These are phyloP conservation scores for Tolypocladium ovalisporum DNA, from an alignment of 2,329 filamentous ascomycete genomes.

Conservation along the genomic window DNA sequence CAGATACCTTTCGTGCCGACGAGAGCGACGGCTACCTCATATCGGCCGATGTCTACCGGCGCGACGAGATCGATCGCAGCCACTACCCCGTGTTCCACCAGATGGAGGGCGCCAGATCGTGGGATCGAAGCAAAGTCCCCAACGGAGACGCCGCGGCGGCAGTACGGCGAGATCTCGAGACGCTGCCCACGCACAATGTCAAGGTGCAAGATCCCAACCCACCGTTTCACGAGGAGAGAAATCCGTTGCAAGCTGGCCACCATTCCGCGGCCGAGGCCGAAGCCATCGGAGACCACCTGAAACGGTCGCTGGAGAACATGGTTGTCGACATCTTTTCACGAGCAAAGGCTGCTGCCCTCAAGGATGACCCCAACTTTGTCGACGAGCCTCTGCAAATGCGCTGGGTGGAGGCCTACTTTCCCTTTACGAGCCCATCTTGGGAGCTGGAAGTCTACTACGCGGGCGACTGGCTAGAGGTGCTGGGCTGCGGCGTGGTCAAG, in stretches of 20 bases:
- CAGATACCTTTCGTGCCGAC: slow-evolving; percentile 66
- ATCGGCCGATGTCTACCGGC: slow-evolving; percentile 86
- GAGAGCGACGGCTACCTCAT: slow-evolving; percentile 74
- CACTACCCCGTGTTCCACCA: slow-evolving; percentile 98
- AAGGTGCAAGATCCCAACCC: slow-evolving; percentile 77
- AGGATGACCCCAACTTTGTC: slow-evolving; percentile 34
- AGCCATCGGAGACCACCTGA: slow-evolving; percentile 75
- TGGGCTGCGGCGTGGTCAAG: slow-evolving; percentile 84
- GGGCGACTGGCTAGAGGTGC: slow-evolving; percentile 89
- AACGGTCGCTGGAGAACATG: slow-evolving; percentile 79
- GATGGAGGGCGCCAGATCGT: slow-evolving; percentile 90
- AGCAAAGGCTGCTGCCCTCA: slow-evolving; percentile 55
- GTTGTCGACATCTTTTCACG: slow-evolving; percentile 80
- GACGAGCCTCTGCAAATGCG: slow-evolving; percentile 72
- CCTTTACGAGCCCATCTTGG: slow-evolving; percentile 92
- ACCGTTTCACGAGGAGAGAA: slow-evolving; percentile 63
- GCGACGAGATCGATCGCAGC: slow-evolving; percentile 87
- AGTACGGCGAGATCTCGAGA: slow-evolving; percentile 59
- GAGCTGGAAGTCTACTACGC: slow-evolving; percentile 93
- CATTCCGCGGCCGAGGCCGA: slow-evolving; percentile 70
- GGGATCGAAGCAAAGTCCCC: slow-evolving; percentile 58
- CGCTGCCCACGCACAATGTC: slow-evolving; percentile 62
- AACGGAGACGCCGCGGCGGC: slow-evolving; percentile 49
- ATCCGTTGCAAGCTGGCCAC: slow-evolving; percentile 65
- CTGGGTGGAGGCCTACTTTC: slow-evolving; percentile 97